These are phyloP conservation scores for Lepidopterella palustris DNA, from an alignment of 495 filamentous ascomycete species.

Conservation along the genomic window DNA sequence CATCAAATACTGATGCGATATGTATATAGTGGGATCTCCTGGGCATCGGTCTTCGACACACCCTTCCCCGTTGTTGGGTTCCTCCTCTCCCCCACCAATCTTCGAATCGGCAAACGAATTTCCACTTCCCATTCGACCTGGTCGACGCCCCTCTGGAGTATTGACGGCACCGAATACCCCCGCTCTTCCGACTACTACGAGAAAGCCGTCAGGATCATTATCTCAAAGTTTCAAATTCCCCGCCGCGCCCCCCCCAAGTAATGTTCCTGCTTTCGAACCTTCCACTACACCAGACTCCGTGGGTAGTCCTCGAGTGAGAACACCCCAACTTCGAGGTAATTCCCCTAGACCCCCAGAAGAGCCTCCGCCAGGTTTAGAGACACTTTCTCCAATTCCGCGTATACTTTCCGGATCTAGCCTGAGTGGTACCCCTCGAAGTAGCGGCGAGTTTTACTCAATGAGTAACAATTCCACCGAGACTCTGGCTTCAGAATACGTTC, in stretches of 20 bases:
- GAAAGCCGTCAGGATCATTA: conserved; percentile 38
- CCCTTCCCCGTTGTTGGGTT: conserved; percentile 21
- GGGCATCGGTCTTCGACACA: conserved; percentile 21
- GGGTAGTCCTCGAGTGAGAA: conserved; percentile 15
- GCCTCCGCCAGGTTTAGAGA: conserved; percentile 15
- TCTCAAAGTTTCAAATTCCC: conserved; percentile 63
- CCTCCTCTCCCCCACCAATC: conserved; percentile 19
- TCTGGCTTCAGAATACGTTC: conserved; percentile 80
- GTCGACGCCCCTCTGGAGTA: conserved; percentile 34
- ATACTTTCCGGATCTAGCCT: conserved; percentile 67
- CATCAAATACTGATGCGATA: neutral
- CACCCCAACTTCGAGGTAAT: conserved; percentile 25
- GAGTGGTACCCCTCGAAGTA: conserved; percentile 70
- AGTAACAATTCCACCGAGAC: conserved; percentile 95
- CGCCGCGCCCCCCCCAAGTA: conserved; percentile 37
- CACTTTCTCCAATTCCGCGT: conserved; percentile 53
- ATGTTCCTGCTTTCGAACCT: conserved; percentile 16
- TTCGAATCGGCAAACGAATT: conserved; percentile 22
- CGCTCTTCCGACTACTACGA: conserved; percentile 33
- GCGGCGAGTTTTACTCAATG: conserved; percentile 86
- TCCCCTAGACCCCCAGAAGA: conserved; percentile 36
- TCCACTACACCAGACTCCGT: conserved; percentile 12
- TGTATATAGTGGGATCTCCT: conserved; percentile 8
- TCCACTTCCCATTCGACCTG: conserved; percentile 18
- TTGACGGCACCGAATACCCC: conserved; percentile 26